Percentiles rank a stretch among this genome's conserved stretches.
Conservation (phyloP, 192 early-diverging fungal species). For the Mortierella antarctica region DNA sequence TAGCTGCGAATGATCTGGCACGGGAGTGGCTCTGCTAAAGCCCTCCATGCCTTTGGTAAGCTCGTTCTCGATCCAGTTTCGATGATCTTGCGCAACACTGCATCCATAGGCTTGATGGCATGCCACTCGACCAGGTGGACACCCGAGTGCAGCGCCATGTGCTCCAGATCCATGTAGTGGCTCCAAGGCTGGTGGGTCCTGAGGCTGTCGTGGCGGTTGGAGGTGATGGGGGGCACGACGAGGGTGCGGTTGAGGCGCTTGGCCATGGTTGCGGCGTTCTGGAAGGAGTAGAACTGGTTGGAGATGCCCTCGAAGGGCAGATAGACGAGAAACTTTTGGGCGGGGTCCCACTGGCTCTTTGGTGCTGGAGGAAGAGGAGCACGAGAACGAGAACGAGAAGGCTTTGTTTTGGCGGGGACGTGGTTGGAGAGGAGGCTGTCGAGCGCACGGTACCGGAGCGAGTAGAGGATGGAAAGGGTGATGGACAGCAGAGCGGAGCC, state of each 20-base stretch:
- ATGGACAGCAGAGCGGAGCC: neutral
- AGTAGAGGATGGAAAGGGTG: constrained; percentile 6
- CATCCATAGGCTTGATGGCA: constrained; percentile 19
- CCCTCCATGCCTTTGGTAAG: constrained; percentile 10
- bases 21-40: constrained; percentile 12
- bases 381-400: too few relatives aligned
- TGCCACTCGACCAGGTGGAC: constrained; percentile 32
- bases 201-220: constrained; percentile 41
- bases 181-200: constrained; percentile 41
- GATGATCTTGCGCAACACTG: constrained; percentile 2
- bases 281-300: constrained; percentile 44
- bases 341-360: constrained; percentile 24
- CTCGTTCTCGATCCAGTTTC: constrained; percentile 12
- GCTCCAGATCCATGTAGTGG: constrained; percentile 39
- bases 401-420: neutral
- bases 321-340: constrained; percentile 16
- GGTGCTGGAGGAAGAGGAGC: neutral
- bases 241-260: constrained; percentile 42
- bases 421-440: constrained; percentile 3
- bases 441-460: neutral
- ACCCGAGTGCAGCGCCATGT: constrained; percentile 22
- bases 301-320: constrained; percentile 37
- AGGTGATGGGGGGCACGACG: constrained; percentile 40
- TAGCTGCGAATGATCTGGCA: constrained; percentile 38
- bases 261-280: constrained; percentile 32